Evolutionary conservation across 2,329 filamentous ascomycete species (phyloP).

Genomic region (Colletotrichum lini): DNA sequence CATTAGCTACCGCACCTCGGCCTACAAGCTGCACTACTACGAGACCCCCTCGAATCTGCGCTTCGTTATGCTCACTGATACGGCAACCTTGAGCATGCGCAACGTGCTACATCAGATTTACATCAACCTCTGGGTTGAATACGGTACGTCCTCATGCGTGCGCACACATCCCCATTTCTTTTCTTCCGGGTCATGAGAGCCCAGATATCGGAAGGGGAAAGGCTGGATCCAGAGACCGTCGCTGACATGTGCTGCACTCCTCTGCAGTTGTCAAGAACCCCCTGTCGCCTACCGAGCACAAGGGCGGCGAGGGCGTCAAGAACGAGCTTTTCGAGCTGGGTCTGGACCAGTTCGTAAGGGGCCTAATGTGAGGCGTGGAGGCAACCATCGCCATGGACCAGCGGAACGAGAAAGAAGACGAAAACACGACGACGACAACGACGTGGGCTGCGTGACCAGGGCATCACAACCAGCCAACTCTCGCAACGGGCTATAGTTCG

Average conservation of each 20-base stretch:
- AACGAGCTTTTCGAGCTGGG: slow-evolving; percentile 81
- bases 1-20: slow-evolving; percentile 90
- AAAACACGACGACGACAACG: neutral
- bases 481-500: neutral
- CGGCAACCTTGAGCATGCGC: slow-evolving; percentile 88
- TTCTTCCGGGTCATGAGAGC: no score
- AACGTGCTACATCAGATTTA: slow-evolving; percentile 98
- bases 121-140: slow-evolving; percentile 98
- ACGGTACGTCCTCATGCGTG: slow-evolving; percentile 68
- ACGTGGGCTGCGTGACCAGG: neutral
- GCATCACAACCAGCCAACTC: neutral
- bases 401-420: neutral
- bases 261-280: slow-evolving; percentile 78
- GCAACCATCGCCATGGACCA: neutral
- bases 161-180: no score
- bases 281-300: slow-evolving; percentile 77
- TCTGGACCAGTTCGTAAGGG: slow-evolving; percentile 83
- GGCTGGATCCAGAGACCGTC: neutral
- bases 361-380: slow-evolving; percentile 65
- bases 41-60: slow-evolving; percentile 97
- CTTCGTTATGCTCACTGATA: slow-evolving; percentile 96
- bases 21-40: slow-evolving; percentile 99
- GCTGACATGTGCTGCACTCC: slow-evolving; percentile 40
- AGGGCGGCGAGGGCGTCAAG: slow-evolving; percentile 76
- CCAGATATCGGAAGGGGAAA: no score